A percentile compares a stretch with the other conserved stretches of the same genome.
phyloP scores from a whole-genome alignment of 805 yeast genomes.

The Metschnikowia gruessii region DNA sequence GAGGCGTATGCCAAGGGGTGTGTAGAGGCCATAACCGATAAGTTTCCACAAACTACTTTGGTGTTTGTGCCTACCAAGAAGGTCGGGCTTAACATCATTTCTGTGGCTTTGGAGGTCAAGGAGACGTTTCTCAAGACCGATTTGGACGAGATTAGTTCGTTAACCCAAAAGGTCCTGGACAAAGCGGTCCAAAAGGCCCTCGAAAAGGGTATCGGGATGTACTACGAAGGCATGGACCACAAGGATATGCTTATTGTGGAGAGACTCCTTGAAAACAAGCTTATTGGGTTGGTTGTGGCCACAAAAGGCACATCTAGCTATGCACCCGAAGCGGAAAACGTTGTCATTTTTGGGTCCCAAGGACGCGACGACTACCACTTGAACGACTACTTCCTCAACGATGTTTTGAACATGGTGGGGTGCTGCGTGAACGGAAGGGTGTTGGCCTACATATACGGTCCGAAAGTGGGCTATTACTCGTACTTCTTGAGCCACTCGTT shows the following conservation, averaged over 20 bases:
- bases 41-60: conserved; percentile 2
- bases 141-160: neutral
- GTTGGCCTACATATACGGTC: conserved; percentile 53
- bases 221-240: conserved; percentile 54
- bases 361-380: conserved; percentile 46
- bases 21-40: conserved; percentile 1
- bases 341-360: conserved; percentile 69
- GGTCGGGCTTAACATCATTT: conserved; percentile 7
- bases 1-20: conserved; percentile 4
- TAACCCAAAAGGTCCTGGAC: neutral
- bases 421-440: conserved; percentile 37
- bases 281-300: conserved; percentile 56
- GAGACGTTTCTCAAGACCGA: conserved; percentile 3
- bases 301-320: conserved; percentile 53
- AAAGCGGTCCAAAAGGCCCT: conserved; percentile 1
- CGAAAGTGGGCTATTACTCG: conserved; percentile 60
- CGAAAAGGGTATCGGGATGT: conserved; percentile 62
- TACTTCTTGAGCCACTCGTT: conserved; percentile 70
- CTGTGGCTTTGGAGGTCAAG: conserved; percentile 6
- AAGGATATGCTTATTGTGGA: conserved; percentile 56
- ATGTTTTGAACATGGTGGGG: conserved; percentile 63
- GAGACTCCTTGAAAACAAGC: conserved; percentile 48
- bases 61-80: conserved; percentile 59
- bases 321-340: conserved; percentile 52
- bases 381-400: conserved; percentile 60